Conservation (phyloP, 495 filamentous ascomycete genomes). For the Penicillium atrosanguineum region DNA sequence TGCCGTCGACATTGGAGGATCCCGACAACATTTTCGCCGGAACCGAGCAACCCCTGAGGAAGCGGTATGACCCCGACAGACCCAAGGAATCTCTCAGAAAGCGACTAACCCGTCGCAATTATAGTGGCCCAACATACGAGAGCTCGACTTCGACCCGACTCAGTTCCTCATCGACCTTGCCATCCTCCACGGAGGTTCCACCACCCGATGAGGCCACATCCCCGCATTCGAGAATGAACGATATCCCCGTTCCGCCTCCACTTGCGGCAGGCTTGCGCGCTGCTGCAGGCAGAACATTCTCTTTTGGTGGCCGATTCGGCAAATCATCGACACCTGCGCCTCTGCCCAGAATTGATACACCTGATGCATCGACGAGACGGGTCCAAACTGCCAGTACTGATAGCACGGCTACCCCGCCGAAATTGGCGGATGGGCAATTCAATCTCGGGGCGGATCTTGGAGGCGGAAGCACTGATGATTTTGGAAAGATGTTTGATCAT, state of each 20-base stretch:
- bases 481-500: conserved; percentile 65
- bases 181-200: conserved; percentile 65
- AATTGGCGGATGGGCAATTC: conserved; percentile 59
- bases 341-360: conserved; percentile 42
- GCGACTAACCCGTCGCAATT: conserved; percentile 43
- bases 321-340: conserved; percentile 36
- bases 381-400: conserved; percentile 55
- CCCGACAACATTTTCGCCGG: conserved; percentile 44
- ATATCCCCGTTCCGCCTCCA: conserved; percentile 57
- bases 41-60: conserved; percentile 32
- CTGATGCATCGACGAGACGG: conserved; percentile 41
- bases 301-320: conserved; percentile 55
- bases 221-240: conserved; percentile 50
- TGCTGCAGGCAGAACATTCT: conserved; percentile 72
- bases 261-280: conserved; percentile 55
- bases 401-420: conserved; percentile 70
- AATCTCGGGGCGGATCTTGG: conserved; percentile 29
- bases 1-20: conserved; percentile 53
- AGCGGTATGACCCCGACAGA: conserved; percentile 37
- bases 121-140: conserved; percentile 63
- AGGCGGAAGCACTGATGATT: conserved; percentile 57
- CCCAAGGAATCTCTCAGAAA: conserved; percentile 22
- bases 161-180: conserved; percentile 70
- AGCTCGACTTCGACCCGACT: conserved; percentile 61
- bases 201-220: conserved; percentile 53